These are phyloP conservation scores for Oehlia diaphana DNA, from an alignment of 192 early-diverging fungal genomes.

Conservation along the genomic window DNA sequence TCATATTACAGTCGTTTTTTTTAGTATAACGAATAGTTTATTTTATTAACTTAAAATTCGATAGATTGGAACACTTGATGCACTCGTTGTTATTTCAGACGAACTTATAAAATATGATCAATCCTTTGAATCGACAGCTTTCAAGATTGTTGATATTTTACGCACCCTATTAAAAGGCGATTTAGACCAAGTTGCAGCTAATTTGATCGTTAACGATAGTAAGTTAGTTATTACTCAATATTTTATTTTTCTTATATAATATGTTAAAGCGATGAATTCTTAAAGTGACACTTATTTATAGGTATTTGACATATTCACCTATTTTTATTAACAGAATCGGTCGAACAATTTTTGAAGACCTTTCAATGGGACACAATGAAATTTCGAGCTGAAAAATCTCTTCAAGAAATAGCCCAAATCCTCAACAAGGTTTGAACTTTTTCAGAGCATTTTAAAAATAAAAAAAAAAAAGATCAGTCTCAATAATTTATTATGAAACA, in stretches of 20 bases:
- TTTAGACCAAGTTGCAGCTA: constrained; percentile 54
- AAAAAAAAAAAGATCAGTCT: not conserved
- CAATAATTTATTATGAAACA: constrained; percentile 28
- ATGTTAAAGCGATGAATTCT: not conserved
- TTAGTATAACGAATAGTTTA: too few relatives aligned
- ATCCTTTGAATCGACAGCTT: constrained; percentile 67
- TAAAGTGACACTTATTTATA: not conserved
- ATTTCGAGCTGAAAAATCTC: constrained; percentile 90
- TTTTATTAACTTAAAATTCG: not conserved
- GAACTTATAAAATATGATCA: constrained; percentile 88
- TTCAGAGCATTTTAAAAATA: not conserved
- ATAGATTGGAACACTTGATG: constrained; percentile 95
- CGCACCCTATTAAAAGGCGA: constrained; percentile 70
- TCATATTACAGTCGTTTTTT: too few relatives aligned
- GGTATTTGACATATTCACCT: constrained; percentile 10
- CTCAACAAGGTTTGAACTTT: constrained; percentile 67
- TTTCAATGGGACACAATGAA: constrained; percentile 98
- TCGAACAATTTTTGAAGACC: constrained; percentile 82
- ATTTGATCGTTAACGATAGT: constrained; percentile 83
- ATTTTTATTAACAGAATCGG: constrained; percentile 58
- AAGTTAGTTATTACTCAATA: constrained; percentile 35
- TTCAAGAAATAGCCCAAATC: constrained; percentile 79
- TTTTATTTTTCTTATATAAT: not conserved
- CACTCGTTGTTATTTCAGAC: constrained; percentile 90
- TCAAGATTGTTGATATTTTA: constrained; percentile 87